Evolutionary conservation across 176 grass and related monocot species (phyloP).

Genomic region (Eleusine indica): DNA sequence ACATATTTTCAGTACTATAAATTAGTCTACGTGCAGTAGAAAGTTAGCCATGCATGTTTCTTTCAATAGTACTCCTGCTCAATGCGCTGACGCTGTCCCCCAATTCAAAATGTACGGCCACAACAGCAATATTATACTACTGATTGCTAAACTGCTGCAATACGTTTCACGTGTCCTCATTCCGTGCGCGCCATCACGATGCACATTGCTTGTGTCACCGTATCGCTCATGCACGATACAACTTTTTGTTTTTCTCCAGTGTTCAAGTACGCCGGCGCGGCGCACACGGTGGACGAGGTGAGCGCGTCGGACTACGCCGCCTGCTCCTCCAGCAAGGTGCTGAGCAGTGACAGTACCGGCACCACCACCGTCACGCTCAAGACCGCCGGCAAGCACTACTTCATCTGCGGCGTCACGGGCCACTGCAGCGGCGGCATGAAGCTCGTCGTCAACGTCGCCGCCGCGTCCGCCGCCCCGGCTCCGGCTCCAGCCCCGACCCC

Average conservation of each 20-base stretch:
- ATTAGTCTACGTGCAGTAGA: background rate
- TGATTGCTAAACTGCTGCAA: background rate
- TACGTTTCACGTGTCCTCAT: background rate
- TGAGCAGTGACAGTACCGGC: conserved; percentile 65
- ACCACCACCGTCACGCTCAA: conserved; percentile 62
- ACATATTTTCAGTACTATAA: too few species aligned
- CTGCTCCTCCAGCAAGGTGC: conserved; percentile 57
- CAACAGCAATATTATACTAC: background rate
- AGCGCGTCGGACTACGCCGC: conserved; percentile 68
- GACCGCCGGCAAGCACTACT: conserved; percentile 78
- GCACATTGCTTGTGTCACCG: background rate
- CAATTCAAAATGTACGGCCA: background rate
- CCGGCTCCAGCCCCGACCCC: background rate
- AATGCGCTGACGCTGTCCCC: background rate
- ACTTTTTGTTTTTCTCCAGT: conserved; percentile 31
- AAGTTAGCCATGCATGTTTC: background rate
- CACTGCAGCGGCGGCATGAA: conserved; percentile 90
- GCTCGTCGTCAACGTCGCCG: conserved; percentile 55
- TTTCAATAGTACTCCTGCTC: background rate
- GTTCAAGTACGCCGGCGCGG: conserved; percentile 62
- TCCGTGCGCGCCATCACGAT: background rate
- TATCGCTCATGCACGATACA: background rate
- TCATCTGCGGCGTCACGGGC: conserved; percentile 66
- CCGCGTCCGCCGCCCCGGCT: conserved; percentile 15
- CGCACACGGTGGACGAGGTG: conserved; percentile 74